Percentiles rank a stretch among this genome's conserved stretches.
phyloP scores from a whole-genome alignment of 768 basidiomycete species.

The Russula vinacea region DNA sequence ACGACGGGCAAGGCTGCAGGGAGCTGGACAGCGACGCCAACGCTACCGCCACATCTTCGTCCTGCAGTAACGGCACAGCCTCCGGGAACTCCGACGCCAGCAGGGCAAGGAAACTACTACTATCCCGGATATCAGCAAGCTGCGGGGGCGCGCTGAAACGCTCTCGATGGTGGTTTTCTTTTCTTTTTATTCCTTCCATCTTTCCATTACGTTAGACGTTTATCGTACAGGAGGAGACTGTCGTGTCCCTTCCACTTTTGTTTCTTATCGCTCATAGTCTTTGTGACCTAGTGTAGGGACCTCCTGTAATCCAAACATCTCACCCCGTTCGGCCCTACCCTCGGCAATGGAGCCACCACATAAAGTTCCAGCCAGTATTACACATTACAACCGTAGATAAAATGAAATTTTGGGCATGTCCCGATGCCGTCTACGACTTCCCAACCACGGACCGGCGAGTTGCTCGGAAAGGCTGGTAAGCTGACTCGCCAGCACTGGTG shows the following conservation, averaged over 20 bases:
- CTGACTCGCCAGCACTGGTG: conserved; percentile 33
- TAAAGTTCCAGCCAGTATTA: background rate
- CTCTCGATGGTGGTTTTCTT: background rate
- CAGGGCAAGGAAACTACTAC: conserved; percentile 30
- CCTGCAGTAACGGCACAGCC: conserved; percentile 28
- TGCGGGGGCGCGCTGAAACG: conserved; percentile 25
- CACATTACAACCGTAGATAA: background rate
- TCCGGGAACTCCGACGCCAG: conserved; percentile 30
- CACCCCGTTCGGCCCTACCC: background rate
- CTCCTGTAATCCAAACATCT: conserved; percentile 18
- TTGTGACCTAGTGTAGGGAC: conserved; percentile 3
- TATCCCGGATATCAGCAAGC: conserved; percentile 34
- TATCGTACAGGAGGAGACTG: conserved; percentile 13
- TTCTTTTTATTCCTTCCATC: background rate
- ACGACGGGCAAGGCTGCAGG: conserved; percentile 35
- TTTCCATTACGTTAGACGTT: conserved; percentile 16
- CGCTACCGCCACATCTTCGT: conserved; percentile 45
- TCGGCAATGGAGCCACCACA: background rate
- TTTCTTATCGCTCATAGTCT: conserved; percentile 1
- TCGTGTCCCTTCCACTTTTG: conserved; percentile 9
- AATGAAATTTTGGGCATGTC: conserved; percentile 23
- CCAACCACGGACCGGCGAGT: conserved; percentile 24
- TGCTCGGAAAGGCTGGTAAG: conserved; percentile 25
- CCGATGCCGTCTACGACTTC: conserved; percentile 36
- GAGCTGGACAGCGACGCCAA: conserved; percentile 36